Conservation (phyloP, 306 rosid species). For the Lathyrus aphaca region DNA sequence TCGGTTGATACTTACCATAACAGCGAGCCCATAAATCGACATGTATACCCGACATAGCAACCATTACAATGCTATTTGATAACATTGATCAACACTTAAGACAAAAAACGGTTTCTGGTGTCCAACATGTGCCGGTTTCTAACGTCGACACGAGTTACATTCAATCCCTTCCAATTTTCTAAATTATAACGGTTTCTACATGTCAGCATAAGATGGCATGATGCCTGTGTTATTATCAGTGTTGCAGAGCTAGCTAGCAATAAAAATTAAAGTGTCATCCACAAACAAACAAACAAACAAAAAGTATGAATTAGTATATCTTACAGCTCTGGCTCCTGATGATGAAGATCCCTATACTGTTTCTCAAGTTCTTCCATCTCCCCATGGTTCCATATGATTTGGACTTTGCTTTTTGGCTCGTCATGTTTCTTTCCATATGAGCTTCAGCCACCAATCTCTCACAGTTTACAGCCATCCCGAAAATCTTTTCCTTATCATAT, state of each 20-base stretch:
- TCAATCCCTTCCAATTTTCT: neutral
- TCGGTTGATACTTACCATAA: too few relatives aligned
- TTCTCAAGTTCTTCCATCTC: conserved; percentile 85
- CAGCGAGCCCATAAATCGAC: too few relatives aligned
- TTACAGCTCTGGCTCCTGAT: conserved; percentile 82
- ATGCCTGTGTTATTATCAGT: neutral
- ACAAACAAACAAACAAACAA: conserved; percentile 2
- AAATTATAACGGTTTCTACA: neutral
- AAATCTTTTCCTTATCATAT: too few relatives aligned
- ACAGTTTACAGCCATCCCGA: too few relatives aligned
- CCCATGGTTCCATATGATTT: conserved; percentile 48
- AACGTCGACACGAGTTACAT: neutral
- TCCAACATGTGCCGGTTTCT: too few relatives aligned
- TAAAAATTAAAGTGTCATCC: conserved; percentile 9
- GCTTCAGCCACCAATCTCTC: too few relatives aligned
- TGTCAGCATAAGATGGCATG: neutral
- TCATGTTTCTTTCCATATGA: too few relatives aligned
- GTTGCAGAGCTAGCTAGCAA: neutral
- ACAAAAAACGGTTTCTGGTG: neutral
- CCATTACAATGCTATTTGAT: too few relatives aligned
- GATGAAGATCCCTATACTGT: conserved; percentile 66
- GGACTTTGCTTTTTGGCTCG: too few relatives aligned
- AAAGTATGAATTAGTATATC: conserved; percentile 22
- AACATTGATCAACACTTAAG: neutral
- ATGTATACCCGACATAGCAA: too few relatives aligned